Evolutionary conservation across 129 eudicot species (phyloP), one percentile per base, ranked within the genome.

Genomic region (Flaveria trinervia): DNA sequence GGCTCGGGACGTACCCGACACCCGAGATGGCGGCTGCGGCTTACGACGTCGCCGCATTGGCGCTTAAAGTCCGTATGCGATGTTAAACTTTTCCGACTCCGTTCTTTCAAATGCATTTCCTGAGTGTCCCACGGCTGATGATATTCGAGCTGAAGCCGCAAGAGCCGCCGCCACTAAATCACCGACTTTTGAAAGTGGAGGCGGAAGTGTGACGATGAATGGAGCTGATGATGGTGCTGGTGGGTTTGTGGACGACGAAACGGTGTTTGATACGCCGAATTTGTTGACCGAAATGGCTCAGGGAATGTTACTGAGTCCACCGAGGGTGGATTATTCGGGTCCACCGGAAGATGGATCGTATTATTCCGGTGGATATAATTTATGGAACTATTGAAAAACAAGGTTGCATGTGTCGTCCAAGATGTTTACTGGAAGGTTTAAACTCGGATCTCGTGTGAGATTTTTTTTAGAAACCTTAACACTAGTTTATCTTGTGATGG

Each of bases 1-100:
- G 97, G 97, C 89, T 92, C 0, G 97, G 97, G 0, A 92, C 97
- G 0, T 92, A 77, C 70, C 84, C 86, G 1, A 86, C 88, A 0
- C 90, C 97, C 0, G 96, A 92, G 70, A 88, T 87, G 88, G 97
- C 97, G 0, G 97, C 91, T 2, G 92, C 89, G 0, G 97, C 97
- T 3, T 87, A 92, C 22, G 97, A 92, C 33, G 97, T 85, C 25
- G 97, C 97, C 0, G 85, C 96, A 9, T 73, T 92, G 55, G 96
- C 97, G 11, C 83, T 92, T 1, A 87, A 85, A 81, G 97, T 39
- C 60, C 83, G 1, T 55, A 82, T 3, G 96, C 87, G 0, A 12
- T 43, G 7, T 77, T 89, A 18, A 92, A 92, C 62, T 89, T 92
- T 48, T 92, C 97, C 0, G 83, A 80, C 16, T 79, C 83, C 16